Conservation (phyloP, 768 basidiomycete species). For the Hydnomerulius pinastri region DNA sequence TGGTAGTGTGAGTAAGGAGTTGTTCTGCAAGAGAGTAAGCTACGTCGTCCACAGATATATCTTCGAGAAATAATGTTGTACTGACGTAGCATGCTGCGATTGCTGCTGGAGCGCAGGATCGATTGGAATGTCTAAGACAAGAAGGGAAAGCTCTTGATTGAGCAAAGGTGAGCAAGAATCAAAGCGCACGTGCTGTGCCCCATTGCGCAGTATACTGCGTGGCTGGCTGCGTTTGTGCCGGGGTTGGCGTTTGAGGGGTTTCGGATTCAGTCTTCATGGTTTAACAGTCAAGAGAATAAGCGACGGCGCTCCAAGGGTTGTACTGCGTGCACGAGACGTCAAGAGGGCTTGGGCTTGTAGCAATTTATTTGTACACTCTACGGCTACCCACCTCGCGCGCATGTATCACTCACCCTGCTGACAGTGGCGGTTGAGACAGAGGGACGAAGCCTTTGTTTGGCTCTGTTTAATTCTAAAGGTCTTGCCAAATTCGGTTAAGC, state of each 20-base stretch:
- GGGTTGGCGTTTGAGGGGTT: conserved; percentile 33
- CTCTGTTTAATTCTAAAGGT: conserved; percentile 22
- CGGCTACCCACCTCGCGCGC: no score
- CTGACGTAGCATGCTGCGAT: conserved; percentile 47
- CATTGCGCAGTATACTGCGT: conserved; percentile 40
- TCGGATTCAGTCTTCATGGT: conserved; percentile 48
- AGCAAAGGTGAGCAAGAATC: not conserved
- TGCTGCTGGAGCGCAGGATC: conserved; percentile 71
- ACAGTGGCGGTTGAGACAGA: no score
- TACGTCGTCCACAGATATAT: not conserved
- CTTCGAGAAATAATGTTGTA: conserved; percentile 3
- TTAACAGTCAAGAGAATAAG: not conserved
- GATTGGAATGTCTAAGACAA: conserved; percentile 56
- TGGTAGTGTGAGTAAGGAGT: conserved; percentile 52
- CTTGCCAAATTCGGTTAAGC: conserved; percentile 12
- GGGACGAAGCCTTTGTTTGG: conserved; percentile 19
- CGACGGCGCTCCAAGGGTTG: no score
- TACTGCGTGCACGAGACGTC: no score
- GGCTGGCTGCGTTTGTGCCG: conserved; percentile 30
- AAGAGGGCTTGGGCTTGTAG: no score
- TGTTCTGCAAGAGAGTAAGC: conserved; percentile 34
- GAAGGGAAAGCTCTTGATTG: not conserved
- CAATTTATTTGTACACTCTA: no score
- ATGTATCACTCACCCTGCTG: no score
- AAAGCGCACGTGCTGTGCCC: conserved; percentile 38